phyloP scores from a whole-genome alignment of 257 asterid genomes.

The Pogostemon cablin region DNA sequence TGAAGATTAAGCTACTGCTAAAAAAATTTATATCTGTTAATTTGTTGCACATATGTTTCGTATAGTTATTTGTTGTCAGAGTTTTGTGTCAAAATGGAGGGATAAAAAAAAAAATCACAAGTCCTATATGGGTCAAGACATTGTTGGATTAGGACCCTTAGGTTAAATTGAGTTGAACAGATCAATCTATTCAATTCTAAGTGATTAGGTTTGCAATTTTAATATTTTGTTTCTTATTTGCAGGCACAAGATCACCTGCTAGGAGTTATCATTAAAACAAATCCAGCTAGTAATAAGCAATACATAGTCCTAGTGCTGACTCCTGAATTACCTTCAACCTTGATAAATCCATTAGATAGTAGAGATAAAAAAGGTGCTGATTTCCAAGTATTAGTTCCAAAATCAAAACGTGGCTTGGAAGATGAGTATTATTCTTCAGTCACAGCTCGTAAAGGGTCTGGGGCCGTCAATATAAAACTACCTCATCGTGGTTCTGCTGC shows the following conservation, averaged over 20 bases:
- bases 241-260: constrained; percentile 95
- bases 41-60: background rate
- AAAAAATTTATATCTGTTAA: constrained; percentile 1
- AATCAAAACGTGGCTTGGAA: constrained; percentile 87
- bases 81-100: constrained; percentile 29
- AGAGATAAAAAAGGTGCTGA: constrained; percentile 50
- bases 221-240: constrained; percentile 28
- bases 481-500: constrained; percentile 86
- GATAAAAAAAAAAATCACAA: background rate
- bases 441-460: constrained; percentile 82
- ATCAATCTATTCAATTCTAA: constrained; percentile 24
- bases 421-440: constrained; percentile 76
- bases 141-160: constrained; percentile 9
- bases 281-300: constrained; percentile 66
- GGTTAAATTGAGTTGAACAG: constrained; percentile 28
- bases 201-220: constrained; percentile 15
- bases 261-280: constrained; percentile 81
- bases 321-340: constrained; percentile 64
- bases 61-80: constrained; percentile 16
- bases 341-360: constrained; percentile 48
- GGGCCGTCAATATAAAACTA: constrained; percentile 66
- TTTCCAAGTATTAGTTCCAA: constrained; percentile 78
- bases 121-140: constrained; percentile 27
- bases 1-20: constrained; percentile 3
- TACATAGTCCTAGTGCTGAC: constrained; percentile 83